Conservation (phyloP, 345 rosid species). For the Salix suchowensis region DNA sequence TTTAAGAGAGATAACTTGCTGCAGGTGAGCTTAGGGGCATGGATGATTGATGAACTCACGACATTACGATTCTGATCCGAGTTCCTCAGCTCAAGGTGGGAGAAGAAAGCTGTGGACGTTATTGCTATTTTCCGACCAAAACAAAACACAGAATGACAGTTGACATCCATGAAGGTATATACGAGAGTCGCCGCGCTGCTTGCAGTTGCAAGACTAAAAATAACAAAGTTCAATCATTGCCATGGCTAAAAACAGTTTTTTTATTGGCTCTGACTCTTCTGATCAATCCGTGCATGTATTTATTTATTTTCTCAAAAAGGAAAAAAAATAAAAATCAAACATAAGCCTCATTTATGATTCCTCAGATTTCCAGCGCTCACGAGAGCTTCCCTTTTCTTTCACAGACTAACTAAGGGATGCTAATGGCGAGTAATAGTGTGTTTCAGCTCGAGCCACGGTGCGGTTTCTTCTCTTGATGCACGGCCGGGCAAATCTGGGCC, state of each 20-base stretch:
- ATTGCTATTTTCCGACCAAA: too few relatives aligned
- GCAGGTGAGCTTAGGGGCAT: neutral
- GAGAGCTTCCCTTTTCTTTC: neutral
- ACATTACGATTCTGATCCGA: neutral
- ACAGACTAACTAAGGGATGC: neutral
- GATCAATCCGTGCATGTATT: too few relatives aligned
- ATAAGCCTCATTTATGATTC: neutral
- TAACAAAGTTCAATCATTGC: too few relatives aligned
- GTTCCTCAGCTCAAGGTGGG: neutral
- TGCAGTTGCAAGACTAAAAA: too few relatives aligned
- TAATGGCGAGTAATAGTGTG: neutral
- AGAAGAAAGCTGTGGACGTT: neutral
- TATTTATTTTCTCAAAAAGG: too few relatives aligned
- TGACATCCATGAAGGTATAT: too few relatives aligned
- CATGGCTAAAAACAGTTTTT: too few relatives aligned
- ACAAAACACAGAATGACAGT: too few relatives aligned
- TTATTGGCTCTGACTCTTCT: too few relatives aligned
- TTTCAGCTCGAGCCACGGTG: neutral
- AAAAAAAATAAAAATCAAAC: too few relatives aligned
- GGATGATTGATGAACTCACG: neutral
- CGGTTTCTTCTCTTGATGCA: neutral
- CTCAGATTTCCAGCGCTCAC: neutral
- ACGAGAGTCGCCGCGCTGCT: too few relatives aligned
- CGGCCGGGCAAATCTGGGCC: neutral
- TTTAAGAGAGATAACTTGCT: neutral